Conservation (phyloP, 345 rosid genomes). For the Ceriops zippeliana region DNA sequence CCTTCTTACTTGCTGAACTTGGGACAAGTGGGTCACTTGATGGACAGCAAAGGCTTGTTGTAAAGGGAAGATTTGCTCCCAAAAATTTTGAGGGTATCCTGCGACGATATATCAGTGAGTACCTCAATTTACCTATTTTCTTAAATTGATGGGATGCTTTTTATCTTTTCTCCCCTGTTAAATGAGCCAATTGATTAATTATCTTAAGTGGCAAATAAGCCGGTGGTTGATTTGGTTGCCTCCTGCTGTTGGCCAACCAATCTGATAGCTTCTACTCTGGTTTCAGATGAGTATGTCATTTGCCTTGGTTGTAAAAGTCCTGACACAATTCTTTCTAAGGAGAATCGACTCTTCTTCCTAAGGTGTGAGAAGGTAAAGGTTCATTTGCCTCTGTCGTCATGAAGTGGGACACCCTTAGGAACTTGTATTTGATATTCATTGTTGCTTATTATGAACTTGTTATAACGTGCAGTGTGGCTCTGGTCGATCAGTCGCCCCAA, state of each 20-base stretch:
- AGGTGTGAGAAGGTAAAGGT: slow-evolving; percentile 34
- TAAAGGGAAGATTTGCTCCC: slow-evolving; percentile 90
- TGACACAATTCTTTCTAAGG: slow-evolving; percentile 35
- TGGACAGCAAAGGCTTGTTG: slow-evolving; percentile 87
- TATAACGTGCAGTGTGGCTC: slow-evolving; percentile 74
- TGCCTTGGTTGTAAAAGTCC: slow-evolving; percentile 40
- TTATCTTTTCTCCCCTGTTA: neutral
- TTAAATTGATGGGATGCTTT: neutral
- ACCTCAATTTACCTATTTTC: neutral
- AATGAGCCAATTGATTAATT: slow-evolving; percentile 1
- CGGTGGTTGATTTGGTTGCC: neutral
- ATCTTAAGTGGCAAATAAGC: neutral
- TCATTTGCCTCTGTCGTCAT: neutral
- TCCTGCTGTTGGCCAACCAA: neutral
- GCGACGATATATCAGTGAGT: slow-evolving; percentile 84
- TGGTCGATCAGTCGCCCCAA: slow-evolving; percentile 90
- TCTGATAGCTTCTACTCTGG: neutral
- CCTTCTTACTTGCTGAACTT: slow-evolving; percentile 85
- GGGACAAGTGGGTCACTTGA: slow-evolving; percentile 97
- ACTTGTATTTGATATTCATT: neutral
- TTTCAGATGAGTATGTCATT: slow-evolving; percentile 39
- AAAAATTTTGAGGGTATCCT: slow-evolving; percentile 85
- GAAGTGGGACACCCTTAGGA: too few relatives aligned
- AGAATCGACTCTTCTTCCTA: slow-evolving; percentile 38
- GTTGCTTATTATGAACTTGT: neutral